Conservation (phyloP, 306 rosid species). For the Potentilla sterilis region DNA sequence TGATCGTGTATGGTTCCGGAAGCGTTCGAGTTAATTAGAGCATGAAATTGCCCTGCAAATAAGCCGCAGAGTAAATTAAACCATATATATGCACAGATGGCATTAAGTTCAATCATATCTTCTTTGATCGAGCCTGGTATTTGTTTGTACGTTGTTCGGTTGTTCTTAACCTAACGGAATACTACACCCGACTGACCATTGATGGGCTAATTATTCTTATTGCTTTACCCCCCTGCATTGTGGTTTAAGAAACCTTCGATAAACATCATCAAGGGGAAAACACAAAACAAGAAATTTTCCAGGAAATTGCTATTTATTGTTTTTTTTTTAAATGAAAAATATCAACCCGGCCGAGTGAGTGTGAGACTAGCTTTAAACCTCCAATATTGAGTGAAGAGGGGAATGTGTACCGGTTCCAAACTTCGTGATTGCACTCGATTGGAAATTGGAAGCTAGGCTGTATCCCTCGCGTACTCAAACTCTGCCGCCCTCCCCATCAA, state of each 20-base stretch:
- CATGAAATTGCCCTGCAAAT: too few relatives aligned
- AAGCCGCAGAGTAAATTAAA: too few relatives aligned
- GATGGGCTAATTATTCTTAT: too few relatives aligned
- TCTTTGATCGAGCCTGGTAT: too few relatives aligned
- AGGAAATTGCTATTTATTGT: not conserved
- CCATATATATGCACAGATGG: too few relatives aligned
- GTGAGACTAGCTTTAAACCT: not conserved
- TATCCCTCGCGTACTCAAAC: not conserved
- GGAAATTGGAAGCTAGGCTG: not conserved
- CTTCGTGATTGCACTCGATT: not conserved
- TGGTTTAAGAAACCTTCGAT: not conserved
- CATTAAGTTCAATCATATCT: too few relatives aligned
- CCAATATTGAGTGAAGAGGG: not conserved
- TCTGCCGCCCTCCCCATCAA: not conserved
- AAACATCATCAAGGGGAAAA: too few relatives aligned
- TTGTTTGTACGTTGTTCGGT: too few relatives aligned
- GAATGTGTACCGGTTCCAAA: not conserved
- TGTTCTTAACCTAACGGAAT: too few relatives aligned
- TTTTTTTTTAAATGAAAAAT: not conserved
- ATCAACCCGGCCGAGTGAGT: not conserved
- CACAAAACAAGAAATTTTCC: not conserved
- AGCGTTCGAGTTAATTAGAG: too few relatives aligned
- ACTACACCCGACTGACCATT: too few relatives aligned
- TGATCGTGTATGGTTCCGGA: too few relatives aligned
- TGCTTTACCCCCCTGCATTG: not conserved